phyloP scores from a whole-genome alignment of 2,329 filamentous ascomycete species.

The Graphiopsis chlorocephala region DNA sequence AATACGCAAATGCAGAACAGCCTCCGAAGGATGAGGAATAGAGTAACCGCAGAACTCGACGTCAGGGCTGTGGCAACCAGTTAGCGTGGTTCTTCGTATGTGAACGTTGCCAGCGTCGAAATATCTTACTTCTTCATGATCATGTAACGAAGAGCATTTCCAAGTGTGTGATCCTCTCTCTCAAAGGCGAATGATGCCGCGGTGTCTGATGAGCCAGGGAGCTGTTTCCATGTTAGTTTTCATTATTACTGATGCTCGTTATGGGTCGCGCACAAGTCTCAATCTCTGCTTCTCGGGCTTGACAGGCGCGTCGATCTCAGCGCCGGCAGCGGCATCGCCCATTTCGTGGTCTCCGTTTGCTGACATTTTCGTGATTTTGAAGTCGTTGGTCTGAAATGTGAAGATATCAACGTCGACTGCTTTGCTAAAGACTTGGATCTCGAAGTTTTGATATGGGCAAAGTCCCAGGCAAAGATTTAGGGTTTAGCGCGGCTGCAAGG shows the following conservation, averaged over 20 bases:
- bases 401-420: too few species aligned
- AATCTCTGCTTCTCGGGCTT: slow-evolving; percentile 39
- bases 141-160: slow-evolving; percentile 88
- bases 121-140: slow-evolving; percentile 92
- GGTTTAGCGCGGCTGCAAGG: slow-evolving; percentile 17
- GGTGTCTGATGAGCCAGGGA: slow-evolving; percentile 78
- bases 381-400: background rate
- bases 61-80: slow-evolving; percentile 63
- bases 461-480: slow-evolving; percentile 20
- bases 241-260: background rate
- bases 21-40: slow-evolving; percentile 92
- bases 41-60: slow-evolving; percentile 99
- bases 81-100: slow-evolving; percentile 6
- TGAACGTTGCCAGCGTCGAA: background rate
- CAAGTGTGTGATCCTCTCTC: slow-evolving; percentile 90
- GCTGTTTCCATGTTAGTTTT: slow-evolving; percentile 48
- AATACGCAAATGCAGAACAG: slow-evolving; percentile 95
- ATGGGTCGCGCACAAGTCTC: slow-evolving; percentile 39
- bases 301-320: slow-evolving; percentile 19
- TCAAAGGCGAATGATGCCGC: slow-evolving; percentile 94
- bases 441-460: slow-evolving; percentile 13
- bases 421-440: background rate
- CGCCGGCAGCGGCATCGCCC: slow-evolving; percentile 36
- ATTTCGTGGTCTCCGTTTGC: slow-evolving; percentile 34
- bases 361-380: background rate